Percentiles rank a stretch among this genome's conserved stretches.
Conservation (phyloP, 2,329 filamentous ascomycete genomes). For the Ophiostoma ulmi region DNA sequence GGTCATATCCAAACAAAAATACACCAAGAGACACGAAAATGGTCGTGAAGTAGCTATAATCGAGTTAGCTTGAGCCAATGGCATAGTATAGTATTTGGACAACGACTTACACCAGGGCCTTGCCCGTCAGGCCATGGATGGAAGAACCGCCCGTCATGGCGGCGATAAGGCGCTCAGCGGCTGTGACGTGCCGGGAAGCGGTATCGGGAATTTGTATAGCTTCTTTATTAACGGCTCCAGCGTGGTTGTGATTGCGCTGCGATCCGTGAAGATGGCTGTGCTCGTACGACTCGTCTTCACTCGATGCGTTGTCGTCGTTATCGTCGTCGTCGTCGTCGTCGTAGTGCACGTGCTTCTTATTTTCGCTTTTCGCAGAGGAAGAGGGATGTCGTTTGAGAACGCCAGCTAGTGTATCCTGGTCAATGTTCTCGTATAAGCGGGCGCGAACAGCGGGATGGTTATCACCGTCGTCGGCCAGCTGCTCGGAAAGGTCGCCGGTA, state of each 20-base stretch:
- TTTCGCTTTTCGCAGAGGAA: not conserved
- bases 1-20: conserved; percentile 37
- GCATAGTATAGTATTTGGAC: not conserved
- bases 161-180: conserved; percentile 66
- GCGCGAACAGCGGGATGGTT: conserved; percentile 57
- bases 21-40: conserved; percentile 80
- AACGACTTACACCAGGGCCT: conserved; percentile 70
- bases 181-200: conserved; percentile 56
- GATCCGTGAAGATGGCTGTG: conserved; percentile 23
- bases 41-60: conserved; percentile 80
- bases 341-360: conserved; percentile 66
- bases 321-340: conserved; percentile 39
- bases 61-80: not conserved
- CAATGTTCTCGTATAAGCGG: conserved; percentile 60
- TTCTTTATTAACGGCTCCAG: conserved; percentile 58
- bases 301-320: conserved; percentile 38
- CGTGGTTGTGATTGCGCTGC: conserved; percentile 32
- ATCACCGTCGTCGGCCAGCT: conserved; percentile 74
- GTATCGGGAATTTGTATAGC: conserved; percentile 76
- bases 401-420: conserved; percentile 55
- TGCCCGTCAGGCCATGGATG: conserved; percentile 90
- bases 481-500: conserved; percentile 90
- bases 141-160: conserved; percentile 76
- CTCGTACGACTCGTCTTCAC: conserved; percentile 27
- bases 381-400: conserved; percentile 38